Evolutionary conservation across 768 basidiomycete genomes (phyloP).

Genomic region (Dictyophora rubrovolvata): DNA sequence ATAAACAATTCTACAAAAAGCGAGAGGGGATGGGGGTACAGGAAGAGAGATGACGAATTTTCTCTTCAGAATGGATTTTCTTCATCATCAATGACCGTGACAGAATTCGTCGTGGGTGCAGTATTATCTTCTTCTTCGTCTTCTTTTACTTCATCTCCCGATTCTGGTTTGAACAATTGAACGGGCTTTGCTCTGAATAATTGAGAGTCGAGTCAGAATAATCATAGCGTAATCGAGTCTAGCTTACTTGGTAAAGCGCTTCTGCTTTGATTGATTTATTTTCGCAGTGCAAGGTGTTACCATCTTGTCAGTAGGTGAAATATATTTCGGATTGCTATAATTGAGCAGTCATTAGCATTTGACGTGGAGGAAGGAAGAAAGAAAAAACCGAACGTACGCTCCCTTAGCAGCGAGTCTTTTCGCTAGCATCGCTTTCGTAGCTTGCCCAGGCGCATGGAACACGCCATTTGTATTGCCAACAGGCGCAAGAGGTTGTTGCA

Average conservation of each 20-base stretch:
- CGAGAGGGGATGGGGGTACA: background rate
- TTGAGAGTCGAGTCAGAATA: background rate
- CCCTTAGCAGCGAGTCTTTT: slow-evolving; percentile 82
- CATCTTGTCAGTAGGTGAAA: slow-evolving; percentile 93
- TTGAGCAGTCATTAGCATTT: background rate
- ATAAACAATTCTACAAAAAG: background rate
- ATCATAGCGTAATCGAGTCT: slow-evolving; percentile 1
- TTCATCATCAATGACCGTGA: slow-evolving; percentile 32
- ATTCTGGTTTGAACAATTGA: slow-evolving; percentile 32
- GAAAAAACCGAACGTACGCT: slow-evolving; percentile 43
- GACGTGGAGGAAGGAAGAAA: background rate
- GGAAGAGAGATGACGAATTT: slow-evolving; percentile 7
- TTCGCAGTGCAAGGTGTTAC: slow-evolving; percentile 93
- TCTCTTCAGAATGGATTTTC: slow-evolving; percentile 62
- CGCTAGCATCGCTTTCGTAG: slow-evolving; percentile 83
- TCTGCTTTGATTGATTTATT: slow-evolving; percentile 82
- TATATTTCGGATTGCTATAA: slow-evolving; percentile 69
- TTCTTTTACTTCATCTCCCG: slow-evolving; percentile 8
- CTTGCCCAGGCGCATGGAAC: slow-evolving; percentile 55
- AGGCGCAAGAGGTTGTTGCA: slow-evolving; percentile 72
- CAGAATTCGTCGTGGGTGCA: background rate
- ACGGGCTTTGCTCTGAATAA: slow-evolving; percentile 50
- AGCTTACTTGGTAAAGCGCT: slow-evolving; percentile 76
- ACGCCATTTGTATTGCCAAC: slow-evolving; percentile 56
- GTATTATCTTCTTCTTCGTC: background rate